Evolutionary conservation across 345 rosid species (phyloP), one percentile per base, ranked within the genome.

Genomic region (Isatis tinctoria): DNA sequence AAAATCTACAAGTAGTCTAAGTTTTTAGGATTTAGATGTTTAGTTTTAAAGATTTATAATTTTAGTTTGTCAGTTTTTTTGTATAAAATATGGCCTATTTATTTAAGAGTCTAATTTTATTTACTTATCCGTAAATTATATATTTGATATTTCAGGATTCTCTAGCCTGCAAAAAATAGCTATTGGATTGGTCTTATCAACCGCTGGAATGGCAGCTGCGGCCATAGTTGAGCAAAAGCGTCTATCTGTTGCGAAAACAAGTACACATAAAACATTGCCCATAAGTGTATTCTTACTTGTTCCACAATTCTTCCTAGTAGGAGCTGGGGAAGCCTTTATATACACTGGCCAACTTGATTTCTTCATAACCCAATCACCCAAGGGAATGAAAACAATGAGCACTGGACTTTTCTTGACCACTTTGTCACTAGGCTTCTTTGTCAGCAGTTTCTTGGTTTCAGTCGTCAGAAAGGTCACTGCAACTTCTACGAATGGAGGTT

Each of bases 271-370:
- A 67, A 68, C 69, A n/a, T 57, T 76, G 0, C 90, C 86, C 3
- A 76, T 88, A 71, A 76, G 78, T 26, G 87, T 83, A 0, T 87
- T 85, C 85, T 60, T 82, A 44, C 72, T 89, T 63, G 75, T 84
- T 63, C 87, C 89, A 14, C 91, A 89, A 51, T 87, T 84, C 81
- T 80, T 89, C 81, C 68, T 89, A 58, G 87, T 89, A 26, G 91
- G 94, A 22, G 40, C 90, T 4, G 94, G 87, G 12, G 91, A 87
- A 78, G 88, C 83, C 11, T 87, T 87, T 70, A 87, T 85, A 27
- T 87, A 87, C 83, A 83, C 88, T 1, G 91, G 94, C 27, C 90
- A 86, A 61, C 94, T 89, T 20, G 94, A 84, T 63, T 87, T 88
- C 82, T 88, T 88, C 85, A 84, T 86, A 14, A 83, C 87, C 9